Evolutionary conservation across 208 protist species (phyloP), one percentile per base, ranked within the genome.

Genomic region (Novymonas esmeraldas): DNA sequence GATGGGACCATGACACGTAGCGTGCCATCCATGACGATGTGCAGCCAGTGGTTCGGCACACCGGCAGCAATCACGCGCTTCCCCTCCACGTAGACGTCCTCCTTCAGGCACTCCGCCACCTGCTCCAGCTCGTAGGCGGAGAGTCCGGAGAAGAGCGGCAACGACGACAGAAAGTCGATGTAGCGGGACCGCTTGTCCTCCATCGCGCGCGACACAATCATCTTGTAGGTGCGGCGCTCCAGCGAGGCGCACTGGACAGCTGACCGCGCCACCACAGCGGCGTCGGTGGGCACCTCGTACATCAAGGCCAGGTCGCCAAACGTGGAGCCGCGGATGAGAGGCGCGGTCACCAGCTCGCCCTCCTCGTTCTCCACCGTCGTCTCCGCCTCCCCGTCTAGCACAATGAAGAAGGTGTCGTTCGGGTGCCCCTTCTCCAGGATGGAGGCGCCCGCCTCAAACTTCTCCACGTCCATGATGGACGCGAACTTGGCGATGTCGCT

Each of bases 211-310:
- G 80, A 84, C 6, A 68, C 77, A 58, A 93, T 65, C 51, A 85
- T 73, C 73, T 91, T 89, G 79, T 94, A 94, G 59, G 81, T 84
- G 38, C 68, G 70, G 41, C 87, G 82, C 56, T 90, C 77, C 24
- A 95, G 65, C 31, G 79, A 78, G 10, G 87, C 85, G 52, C 80
- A 87, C 60, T 81, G 56, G 24, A 87, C 13, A 36, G 24, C 20
- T 22, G 73, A 67, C 24, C 52, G 72, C 5, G 84, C 76, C 36
- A 66, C 63, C 24, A 89, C 73, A 33, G 42, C 52, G 36, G 74
- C 59, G 6, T 73, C 74, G 68, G 63, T 87, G 9, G 39, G 55
- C 33, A 63, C 29, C 31, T 80, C 73, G 82, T 94, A 88, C 77
- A 91, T 79, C 36, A 93, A 72, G 13, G 65, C 76, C 6, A 89